Percentiles rank a stretch among this genome's conserved stretches.
Conservation (phyloP, 208 protist species). For the Leptomonas pyrrhocoris region DNA sequence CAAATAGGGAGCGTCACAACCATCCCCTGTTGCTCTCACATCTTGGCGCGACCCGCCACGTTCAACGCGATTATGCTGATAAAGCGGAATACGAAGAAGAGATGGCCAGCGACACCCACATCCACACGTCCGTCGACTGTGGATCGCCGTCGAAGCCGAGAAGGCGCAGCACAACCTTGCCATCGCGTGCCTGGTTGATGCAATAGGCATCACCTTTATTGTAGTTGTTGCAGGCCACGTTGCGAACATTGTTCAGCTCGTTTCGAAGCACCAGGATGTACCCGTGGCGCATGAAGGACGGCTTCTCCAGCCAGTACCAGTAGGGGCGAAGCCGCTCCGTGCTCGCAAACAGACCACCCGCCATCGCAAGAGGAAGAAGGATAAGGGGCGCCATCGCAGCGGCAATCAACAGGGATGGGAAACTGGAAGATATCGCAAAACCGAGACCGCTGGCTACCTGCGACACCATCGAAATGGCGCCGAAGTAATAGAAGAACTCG, state of each 20-base stretch:
- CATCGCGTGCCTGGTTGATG: conserved; percentile 47
- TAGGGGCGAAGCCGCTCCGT: conserved; percentile 69
- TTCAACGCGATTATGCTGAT: conserved; percentile 48
- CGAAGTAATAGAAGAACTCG: conserved; percentile 70
- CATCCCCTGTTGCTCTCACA: too few relatives aligned
- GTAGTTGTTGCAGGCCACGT: conserved; percentile 37
- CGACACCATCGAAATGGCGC: conserved; percentile 47
- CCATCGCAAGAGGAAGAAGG: conserved; percentile 63
- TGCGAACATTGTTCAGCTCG: conserved; percentile 48
- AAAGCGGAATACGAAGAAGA: conserved; percentile 55
- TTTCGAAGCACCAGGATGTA: conserved; percentile 70
- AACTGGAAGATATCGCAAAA: conserved; percentile 54
- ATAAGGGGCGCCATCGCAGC: conserved; percentile 59
- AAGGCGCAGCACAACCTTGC: conserved; percentile 49
- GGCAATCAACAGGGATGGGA: conserved; percentile 40
- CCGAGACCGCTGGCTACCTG: conserved; percentile 57
- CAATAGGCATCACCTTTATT: conserved; percentile 52
- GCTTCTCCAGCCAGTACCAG: conserved; percentile 85
- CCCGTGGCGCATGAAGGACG: conserved; percentile 68
- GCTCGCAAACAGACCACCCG: conserved; percentile 69
- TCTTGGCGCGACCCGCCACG: conserved; percentile 8
- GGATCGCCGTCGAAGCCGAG: conserved; percentile 60
- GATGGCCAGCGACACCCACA: conserved; percentile 66
- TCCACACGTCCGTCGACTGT: conserved; percentile 47
- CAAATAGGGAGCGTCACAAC: too few relatives aligned